Percentiles rank a stretch among this genome's conserved stretches.
These are phyloP conservation scores for Chlamydomonas applanata DNA, from an alignment of 139 green algal species.

Conservation along the genomic window DNA sequence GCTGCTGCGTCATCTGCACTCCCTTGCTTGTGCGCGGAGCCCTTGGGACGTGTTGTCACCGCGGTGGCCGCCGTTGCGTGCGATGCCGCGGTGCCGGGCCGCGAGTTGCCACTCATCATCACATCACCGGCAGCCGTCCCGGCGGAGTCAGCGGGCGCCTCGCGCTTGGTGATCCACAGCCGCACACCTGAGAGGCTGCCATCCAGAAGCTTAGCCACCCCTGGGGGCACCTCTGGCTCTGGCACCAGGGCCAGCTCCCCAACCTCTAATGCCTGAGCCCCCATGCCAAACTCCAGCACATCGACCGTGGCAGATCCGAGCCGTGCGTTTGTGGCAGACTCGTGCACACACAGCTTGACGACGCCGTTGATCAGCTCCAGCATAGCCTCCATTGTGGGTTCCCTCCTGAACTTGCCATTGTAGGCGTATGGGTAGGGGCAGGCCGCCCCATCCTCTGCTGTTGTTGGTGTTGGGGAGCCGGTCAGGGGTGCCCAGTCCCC, in stretches of 20 bases:
- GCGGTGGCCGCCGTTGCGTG: not conserved
- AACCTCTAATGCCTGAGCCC: not conserved
- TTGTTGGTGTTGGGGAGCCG: not conserved
- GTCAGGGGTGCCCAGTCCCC: constrained; percentile 6
- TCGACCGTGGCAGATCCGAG: not conserved
- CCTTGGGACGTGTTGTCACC: not conserved
- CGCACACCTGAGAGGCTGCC: not conserved
- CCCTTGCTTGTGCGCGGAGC: not conserved
- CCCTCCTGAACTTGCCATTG: not conserved
- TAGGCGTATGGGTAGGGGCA: not conserved
- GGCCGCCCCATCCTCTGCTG: not conserved
- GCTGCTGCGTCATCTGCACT: not conserved
- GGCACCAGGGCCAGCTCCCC: not conserved
- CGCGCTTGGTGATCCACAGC: constrained; percentile 1
- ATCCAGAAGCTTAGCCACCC: not conserved
- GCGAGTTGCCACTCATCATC: not conserved
- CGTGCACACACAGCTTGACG: not conserved
- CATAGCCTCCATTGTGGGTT: not conserved
- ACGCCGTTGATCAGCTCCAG: constrained; percentile 8
- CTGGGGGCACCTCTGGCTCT: not conserved
- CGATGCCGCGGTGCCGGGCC: not conserved
- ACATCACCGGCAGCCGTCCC: not conserved
- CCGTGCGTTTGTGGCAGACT: not conserved
- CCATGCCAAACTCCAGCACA: constrained; percentile 12
- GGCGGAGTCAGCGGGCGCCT: not conserved